Base-by-base conservation (phyloP, 305 asterid genomes). In the Striga hermonthica region DNA sequence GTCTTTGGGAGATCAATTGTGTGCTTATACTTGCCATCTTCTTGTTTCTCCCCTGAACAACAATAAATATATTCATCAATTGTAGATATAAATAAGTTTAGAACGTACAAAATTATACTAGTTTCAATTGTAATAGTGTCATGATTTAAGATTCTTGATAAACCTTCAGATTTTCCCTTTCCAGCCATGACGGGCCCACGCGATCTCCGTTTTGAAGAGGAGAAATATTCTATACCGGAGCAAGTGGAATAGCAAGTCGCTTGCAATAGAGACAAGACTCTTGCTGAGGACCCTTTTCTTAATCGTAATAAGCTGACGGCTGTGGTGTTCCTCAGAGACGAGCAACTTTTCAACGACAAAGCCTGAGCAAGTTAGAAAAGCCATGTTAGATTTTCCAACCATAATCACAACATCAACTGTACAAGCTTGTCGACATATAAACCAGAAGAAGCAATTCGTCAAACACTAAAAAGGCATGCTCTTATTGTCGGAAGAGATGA, bases 1-100 rank as follows among this genome's bases (percentile, higher is more conserved):
- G 99, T 88, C 76, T 76, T 86, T 22, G 97, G 99, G 60, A 93
- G 95, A 72, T 93, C 97, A 65, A 93, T 76, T 0, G 97, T 93
- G 75, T 83, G 88, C 80, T 93, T 93, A 82, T 93, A 93, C 76
- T 82, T 93, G 6, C 99, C 99, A 65, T 86, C 96, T 65, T 80
- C 98, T 81, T 81, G 90, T 75, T 86, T 84, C 68, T 74, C 76
- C 68, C 89, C 95, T 88, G 73, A 56, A 75, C 74, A 73, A 60
- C 64, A 67, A 65, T 49, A 66, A 68, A 55, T 72, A 75, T 45
- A 67, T 47, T 35, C 40, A 35, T 67, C 55, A 72, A 66, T 50
- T 64, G 38, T 13, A 44, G 52, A 77, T 15, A 36, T 35, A 22
- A 38, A 60, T 34, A 63, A 49, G 11, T 52, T 64, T 45, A 39